phyloP scores from a whole-genome alignment of 2,329 filamentous ascomycete species.

The Diplodia sapinea region DNA sequence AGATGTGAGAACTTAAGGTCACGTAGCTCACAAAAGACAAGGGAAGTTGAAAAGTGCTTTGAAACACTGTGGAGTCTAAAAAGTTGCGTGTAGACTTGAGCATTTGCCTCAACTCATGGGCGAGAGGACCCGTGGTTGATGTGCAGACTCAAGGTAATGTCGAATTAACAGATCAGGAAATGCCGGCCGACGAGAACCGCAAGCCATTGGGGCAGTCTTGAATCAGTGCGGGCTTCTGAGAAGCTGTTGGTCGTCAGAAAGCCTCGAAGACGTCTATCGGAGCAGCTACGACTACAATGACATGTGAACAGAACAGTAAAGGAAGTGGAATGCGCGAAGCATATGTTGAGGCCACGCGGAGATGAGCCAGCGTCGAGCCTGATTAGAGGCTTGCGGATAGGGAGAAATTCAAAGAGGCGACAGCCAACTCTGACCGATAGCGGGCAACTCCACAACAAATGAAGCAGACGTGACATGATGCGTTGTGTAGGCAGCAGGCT shows the following conservation, averaged over 20 bases:
- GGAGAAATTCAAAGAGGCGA: background rate
- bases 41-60: too few species aligned
- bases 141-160: background rate
- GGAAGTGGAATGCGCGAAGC: background rate
- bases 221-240: background rate
- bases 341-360: background rate
- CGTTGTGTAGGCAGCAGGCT: background rate
- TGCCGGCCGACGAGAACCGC: background rate
- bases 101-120: background rate
- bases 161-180: background rate
- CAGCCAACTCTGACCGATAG: background rate
- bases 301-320: background rate
- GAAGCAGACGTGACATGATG: background rate
- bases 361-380: background rate
- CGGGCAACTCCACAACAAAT: background rate
- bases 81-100: background rate
- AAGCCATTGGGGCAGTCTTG: background rate
- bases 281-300: background rate
- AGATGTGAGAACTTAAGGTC: too few species aligned
- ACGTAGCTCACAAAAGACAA: too few species aligned
- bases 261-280: background rate
- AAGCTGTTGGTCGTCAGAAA: background rate
- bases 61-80: too few species aligned
- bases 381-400: background rate
- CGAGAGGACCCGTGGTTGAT: background rate